Percentiles rank a stretch among this genome's conserved stretches.
Conservation (phyloP, 805 yeast genomes). For the Nakazawaea siamensis region DNA sequence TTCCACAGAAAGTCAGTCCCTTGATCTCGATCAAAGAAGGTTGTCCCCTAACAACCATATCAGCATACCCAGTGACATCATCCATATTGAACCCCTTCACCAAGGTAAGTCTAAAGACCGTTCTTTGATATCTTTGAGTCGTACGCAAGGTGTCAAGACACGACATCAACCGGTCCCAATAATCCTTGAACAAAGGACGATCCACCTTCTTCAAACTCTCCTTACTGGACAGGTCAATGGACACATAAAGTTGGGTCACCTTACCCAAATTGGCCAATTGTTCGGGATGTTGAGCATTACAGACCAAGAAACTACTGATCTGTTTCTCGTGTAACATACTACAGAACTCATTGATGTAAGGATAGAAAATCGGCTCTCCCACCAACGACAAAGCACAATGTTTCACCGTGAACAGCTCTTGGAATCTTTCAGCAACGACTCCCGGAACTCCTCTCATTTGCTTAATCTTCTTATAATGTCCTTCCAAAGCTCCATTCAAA, state of each 20-base stretch:
- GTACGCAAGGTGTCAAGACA: constrained; percentile 77
- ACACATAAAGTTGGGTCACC: constrained; percentile 87
- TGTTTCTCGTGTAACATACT: constrained; percentile 70
- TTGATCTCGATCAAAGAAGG: constrained; percentile 90
- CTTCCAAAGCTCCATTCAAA: constrained; percentile 75
- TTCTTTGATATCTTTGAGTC: constrained; percentile 71
- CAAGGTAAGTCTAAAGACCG: constrained; percentile 82
- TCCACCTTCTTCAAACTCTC: constrained; percentile 75
- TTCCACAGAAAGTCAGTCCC: constrained; percentile 95
- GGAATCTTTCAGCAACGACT: constrained; percentile 79
- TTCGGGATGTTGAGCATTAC: constrained; percentile 95
- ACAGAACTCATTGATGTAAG: constrained; percentile 80
- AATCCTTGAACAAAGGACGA: constrained; percentile 82
- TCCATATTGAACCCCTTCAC: constrained; percentile 90
- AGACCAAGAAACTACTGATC: constrained; percentile 82
- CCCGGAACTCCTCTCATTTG: constrained; percentile 97
- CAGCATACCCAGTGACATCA: constrained; percentile 76
- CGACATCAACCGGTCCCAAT: constrained; percentile 80
- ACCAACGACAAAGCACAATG: constrained; percentile 92
- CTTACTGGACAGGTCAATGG: constrained; percentile 90
- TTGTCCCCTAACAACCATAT: constrained; percentile 68
- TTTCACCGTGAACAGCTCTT: constrained; percentile 80
- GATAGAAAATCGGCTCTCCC: constrained; percentile 93
- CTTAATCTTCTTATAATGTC: constrained; percentile 87
- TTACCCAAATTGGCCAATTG: constrained; percentile 59